Evolutionary conservation across 176 grass and related monocot genomes (phyloP).

Genomic region (Chloris gayana): DNA sequence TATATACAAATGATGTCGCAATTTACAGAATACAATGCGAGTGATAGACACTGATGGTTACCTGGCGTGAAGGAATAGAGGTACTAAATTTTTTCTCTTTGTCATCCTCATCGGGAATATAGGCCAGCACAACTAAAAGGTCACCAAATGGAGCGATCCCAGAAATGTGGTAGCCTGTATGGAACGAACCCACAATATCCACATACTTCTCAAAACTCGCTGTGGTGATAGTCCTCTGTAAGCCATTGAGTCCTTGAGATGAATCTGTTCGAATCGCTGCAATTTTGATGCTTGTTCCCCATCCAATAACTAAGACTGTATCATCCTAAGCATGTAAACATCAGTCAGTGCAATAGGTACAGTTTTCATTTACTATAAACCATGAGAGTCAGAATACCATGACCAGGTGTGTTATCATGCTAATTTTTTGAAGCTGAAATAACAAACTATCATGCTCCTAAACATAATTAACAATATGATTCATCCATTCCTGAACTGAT

Average conservation of each 20-base stretch:
- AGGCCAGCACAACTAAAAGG: conserved; percentile 87
- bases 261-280: conserved; percentile 78
- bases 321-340: conserved; percentile 65
- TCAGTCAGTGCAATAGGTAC: conserved; percentile 33
- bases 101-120: conserved; percentile 83
- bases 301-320: conserved; percentile 92
- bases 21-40: not conserved
- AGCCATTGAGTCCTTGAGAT: conserved; percentile 74
- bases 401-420: not conserved
- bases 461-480: conserved; percentile 1
- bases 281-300: conserved; percentile 91
- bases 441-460: not conserved
- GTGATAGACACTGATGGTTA: conserved; percentile 48
- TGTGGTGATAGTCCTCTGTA: conserved; percentile 63
- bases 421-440: not conserved
- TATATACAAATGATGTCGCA: not conserved
- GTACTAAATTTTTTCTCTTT: conserved; percentile 61
- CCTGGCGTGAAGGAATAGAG: conserved; percentile 67
- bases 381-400: not conserved
- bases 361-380: not conserved
- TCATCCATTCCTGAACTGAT: not conserved
- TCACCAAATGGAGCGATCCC: conserved; percentile 96
- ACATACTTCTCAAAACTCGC: conserved; percentile 80
- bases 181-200: conserved; percentile 97
- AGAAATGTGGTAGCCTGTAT: conserved; percentile 92